These are phyloP conservation scores for Phaseolus coccineus DNA, from an alignment of 331 rosid species.

Conservation along the genomic window DNA sequence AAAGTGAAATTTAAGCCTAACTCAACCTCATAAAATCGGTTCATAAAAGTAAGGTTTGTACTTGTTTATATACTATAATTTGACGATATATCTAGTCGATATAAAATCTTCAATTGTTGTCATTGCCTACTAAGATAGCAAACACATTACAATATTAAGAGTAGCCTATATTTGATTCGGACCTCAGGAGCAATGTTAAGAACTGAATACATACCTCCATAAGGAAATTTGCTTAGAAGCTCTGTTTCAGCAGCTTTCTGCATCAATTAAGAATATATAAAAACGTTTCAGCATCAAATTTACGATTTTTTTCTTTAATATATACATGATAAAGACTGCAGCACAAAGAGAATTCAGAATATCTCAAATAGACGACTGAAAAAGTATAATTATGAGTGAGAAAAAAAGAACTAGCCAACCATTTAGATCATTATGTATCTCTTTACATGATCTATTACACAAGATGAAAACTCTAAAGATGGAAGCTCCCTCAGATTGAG, in stretches of 20 bases:
- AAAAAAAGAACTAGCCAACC: conserved; percentile 8
- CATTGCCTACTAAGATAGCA: neutral
- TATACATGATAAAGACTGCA: neutral
- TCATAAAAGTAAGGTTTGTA: no score
- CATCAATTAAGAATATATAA: conserved; percentile 42
- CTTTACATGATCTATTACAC: conserved; percentile 1
- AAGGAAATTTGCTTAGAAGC: conserved; percentile 75
- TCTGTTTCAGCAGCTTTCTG: conserved; percentile 97
- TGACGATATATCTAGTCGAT: no score
- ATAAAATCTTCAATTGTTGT: no score
- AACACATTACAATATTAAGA: neutral
- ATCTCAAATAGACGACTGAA: conserved; percentile 7
- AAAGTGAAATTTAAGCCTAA: no score
- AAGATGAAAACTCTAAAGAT: conserved; percentile 19
- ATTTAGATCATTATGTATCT: conserved; percentile 28
- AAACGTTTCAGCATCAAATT: neutral
- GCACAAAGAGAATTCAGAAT: conserved; percentile 22
- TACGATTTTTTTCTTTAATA: neutral
- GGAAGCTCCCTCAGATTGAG: conserved; percentile 26
- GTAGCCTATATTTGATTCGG: conserved; percentile 4
- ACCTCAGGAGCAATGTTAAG: conserved; percentile 12
- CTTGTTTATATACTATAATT: no score
- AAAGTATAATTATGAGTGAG: neutral
- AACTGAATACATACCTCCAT: conserved; percentile 71
- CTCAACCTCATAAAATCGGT: no score